Evolutionary conservation across 768 basidiomycete species (phyloP), one percentile per base, ranked within the genome.

Genomic region (Filobasidium floriforme): DNA sequence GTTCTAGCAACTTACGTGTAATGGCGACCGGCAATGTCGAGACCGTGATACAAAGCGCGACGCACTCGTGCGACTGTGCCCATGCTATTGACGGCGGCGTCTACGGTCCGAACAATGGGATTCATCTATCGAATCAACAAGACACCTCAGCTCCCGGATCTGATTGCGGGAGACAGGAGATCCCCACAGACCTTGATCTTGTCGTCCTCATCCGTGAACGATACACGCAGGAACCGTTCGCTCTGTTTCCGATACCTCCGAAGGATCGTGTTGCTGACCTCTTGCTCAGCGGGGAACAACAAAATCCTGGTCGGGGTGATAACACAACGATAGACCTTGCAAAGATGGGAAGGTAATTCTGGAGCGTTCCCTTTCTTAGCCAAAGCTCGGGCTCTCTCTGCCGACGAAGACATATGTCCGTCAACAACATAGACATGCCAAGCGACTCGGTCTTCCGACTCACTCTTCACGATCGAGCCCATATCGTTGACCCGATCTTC

Each of bases 191-290:
- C 74, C 41, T 66, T 71, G 22, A 78, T 61, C 40, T 62, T 66
- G 59, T 77, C 75, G 63, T 78, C 76, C 60, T 76, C 77, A 55
- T 78, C 77, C 1, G 73, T 63, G 60, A 78, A 78, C 41, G 69
- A 61, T 0, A 76, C 75, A 6, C 76, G 67, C n/a, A 78, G 66
- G 61, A 78, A 73, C 7, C 61, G 70, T 46, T 76, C 73, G 26
- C 37, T 37, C 2, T 74, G 49, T 43, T 73, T 67, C 12, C 41
- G 51, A 61, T 75, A 77, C 46, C 67, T n/a, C 15, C 76, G 63
- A 1, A 76, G 75, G 12, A 78, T 75, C 62, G 70, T 71, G 62
- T 78, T 78, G 5, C 73, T 74, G 6, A 74, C 71, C 49, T 78
- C 77, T n/a, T 69, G 70, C 57, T 73, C 72, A 1, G 73, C 72